These are phyloP conservation scores for Williopsis jadinii DNA, from an alignment of 1,139 yeast species.

Conservation along the genomic window DNA sequence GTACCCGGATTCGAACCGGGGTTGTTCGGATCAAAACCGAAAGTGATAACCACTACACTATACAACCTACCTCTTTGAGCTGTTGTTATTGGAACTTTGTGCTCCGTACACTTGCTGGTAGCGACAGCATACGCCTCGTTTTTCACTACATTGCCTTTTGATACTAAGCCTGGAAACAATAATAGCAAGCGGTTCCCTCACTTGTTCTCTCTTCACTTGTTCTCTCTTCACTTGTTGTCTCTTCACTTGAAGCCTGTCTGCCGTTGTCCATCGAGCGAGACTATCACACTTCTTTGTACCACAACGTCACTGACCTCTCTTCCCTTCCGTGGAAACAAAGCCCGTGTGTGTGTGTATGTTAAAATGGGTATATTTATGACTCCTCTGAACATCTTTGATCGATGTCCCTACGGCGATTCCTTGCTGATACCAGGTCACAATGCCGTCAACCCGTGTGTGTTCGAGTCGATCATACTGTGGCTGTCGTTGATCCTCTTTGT, in stretches of 20 bases:
- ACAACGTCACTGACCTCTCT: no score
- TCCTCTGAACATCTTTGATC: neutral
- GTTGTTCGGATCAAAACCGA: constrained; percentile 77
- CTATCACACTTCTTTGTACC: no score
- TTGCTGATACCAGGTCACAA: constrained; percentile 28
- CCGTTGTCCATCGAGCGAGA: no score
- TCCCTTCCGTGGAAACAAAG: neutral
- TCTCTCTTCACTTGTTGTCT: no score
- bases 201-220: no score
- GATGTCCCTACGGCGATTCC: constrained; percentile 4
- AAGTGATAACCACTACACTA: constrained; percentile 65
- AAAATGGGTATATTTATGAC: neutral
- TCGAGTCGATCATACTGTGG: constrained; percentile 26
- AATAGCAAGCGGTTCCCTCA: no score
- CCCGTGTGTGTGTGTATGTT: neutral
- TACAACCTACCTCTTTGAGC: constrained; percentile 31
- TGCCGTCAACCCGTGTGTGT: constrained; percentile 53
- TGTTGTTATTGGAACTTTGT: neutral
- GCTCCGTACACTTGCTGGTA: neutral
- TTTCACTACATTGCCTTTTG: no score
- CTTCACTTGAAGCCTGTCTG: no score
- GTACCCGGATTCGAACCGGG: constrained; percentile 96
- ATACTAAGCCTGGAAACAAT: no score
- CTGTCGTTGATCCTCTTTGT: constrained; percentile 22
- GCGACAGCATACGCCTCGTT: no score